phyloP scores from a whole-genome alignment of 345 rosid genomes.

The Iberis pinnata region DNA sequence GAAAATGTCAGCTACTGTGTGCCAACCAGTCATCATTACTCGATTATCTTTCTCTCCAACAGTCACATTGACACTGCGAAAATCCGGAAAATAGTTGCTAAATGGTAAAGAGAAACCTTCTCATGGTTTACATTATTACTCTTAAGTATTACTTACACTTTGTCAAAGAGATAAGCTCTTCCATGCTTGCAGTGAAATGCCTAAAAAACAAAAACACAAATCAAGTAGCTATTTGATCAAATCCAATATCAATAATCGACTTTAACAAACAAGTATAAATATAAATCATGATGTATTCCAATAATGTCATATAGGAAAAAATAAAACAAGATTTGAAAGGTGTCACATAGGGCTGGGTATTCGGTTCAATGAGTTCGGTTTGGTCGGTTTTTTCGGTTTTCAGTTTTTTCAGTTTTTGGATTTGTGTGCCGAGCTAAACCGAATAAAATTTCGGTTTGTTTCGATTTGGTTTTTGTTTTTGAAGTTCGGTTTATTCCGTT shows the following conservation, averaged over 20 bases:
- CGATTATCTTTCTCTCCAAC: conserved; percentile 57
- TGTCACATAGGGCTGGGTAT: too few species aligned
- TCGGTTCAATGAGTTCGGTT: too few species aligned
- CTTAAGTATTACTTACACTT: conserved; percentile 45
- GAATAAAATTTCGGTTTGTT: too few species aligned
- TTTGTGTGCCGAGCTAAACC: too few species aligned
- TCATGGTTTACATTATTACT: neutral
- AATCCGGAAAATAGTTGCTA: conserved; percentile 1
- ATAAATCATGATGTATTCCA: conserved; percentile 1
- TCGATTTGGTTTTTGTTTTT: too few species aligned
- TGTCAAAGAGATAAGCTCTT: conserved; percentile 68
- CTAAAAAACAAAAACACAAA: conserved; percentile 35
- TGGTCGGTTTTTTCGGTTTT: too few species aligned
- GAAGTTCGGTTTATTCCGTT: too few species aligned
- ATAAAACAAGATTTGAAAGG: too few species aligned
- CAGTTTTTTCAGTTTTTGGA: too few species aligned
- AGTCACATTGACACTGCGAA: conserved; percentile 55
- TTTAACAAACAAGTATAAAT: neutral
- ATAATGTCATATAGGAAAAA: neutral
- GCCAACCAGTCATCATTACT: conserved; percentile 73
- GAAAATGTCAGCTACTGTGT: conserved; percentile 71
- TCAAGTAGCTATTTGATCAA: conserved; percentile 15
- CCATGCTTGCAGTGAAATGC: conserved; percentile 67
- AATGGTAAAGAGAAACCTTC: neutral
- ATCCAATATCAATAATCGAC: neutral